Base-by-base conservation (phyloP, 176 grass and related monocot genomes). In the Oryza punctata region DNA sequence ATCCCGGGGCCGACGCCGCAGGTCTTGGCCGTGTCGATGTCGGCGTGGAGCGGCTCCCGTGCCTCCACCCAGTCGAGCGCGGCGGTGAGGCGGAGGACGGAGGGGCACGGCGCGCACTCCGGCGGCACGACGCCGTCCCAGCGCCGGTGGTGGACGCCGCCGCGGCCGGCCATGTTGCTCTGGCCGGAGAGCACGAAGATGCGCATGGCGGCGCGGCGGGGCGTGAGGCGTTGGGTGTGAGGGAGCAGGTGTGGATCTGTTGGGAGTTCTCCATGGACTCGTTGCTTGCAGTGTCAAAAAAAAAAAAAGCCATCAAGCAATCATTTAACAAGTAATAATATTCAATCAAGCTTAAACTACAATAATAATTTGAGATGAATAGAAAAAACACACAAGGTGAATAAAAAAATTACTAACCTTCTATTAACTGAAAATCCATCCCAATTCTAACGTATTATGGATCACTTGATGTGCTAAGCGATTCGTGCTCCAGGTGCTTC, bases 91-190 rank as follows among this genome's bases (percentile, higher is more conserved):
- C 92, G 89, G 24, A 91, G 84, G 82, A 94, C 75, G 63, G 67
- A 86, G 16, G 84, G 84, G 61, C 67, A 60, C 70, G 92, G 79
- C 19, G 65, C 47, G 87, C 88, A 91, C 79, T 91, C 90, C 6
- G 88, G 38, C 1, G 95, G 90, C 7, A 97, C 86, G 45, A 94
- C 79, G 37, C 90, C 88, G 87, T 97, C 88, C 95, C 95, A 97
- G 77, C 49, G 80, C 28, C 63, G 47, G 67, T 69, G 79, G 72
- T 75, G 78, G 50, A 98, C 92, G 64, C 95, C 95, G 69, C 95
- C 95, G 8, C 92, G 90, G 41, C 95, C 95, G 15, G 95, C 41
- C 95, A 98, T 98, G 87, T 94, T 94, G 82, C 95, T 98, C 90
- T 98, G 95, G 9, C 95, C 92, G 3, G 95, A 92, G 7, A 98